Evolutionary conservation across 2,329 filamentous ascomycete genomes (phyloP).

Genomic region (Verruconis gallopava): DNA sequence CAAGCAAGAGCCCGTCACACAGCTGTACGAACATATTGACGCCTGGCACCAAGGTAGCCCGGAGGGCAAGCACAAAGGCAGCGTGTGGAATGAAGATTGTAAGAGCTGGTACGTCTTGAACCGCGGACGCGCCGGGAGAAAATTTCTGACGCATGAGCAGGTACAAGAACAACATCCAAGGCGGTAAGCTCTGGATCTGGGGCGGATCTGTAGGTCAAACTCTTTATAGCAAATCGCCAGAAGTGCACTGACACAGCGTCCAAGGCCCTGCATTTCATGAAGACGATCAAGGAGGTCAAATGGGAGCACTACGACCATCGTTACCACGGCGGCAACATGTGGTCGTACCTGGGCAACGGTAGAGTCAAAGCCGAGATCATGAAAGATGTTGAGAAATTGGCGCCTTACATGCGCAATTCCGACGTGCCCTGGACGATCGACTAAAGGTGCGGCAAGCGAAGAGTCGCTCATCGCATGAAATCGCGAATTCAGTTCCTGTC

Average conservation of each 20-base stretch:
- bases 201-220: background rate
- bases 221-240: background rate
- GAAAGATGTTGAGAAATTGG: background rate
- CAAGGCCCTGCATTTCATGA: background rate
- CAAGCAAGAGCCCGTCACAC: slow-evolving; percentile 33
- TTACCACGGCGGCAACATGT: background rate
- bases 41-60: slow-evolving; percentile 17
- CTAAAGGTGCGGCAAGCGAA: background rate
- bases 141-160: slow-evolving; percentile 12
- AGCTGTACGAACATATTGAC: slow-evolving; percentile 37
- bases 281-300: background rate
- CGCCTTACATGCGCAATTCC: background rate
- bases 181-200: slow-evolving; percentile 1
- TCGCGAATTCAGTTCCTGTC: no score
- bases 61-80: slow-evolving; percentile 23
- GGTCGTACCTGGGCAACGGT: background rate
- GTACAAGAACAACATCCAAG: slow-evolving; percentile 12
- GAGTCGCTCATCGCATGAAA: background rate
- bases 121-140: slow-evolving; percentile 14
- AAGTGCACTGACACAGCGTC: background rate
- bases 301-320: background rate
- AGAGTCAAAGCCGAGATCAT: background rate
- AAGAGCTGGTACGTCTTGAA: slow-evolving; percentile 14
- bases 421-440: background rate
- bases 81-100: slow-evolving; percentile 30